Evolutionary conservation across 2,329 filamentous ascomycete species (phyloP).

Genomic region (Penicillium frequentans): DNA sequence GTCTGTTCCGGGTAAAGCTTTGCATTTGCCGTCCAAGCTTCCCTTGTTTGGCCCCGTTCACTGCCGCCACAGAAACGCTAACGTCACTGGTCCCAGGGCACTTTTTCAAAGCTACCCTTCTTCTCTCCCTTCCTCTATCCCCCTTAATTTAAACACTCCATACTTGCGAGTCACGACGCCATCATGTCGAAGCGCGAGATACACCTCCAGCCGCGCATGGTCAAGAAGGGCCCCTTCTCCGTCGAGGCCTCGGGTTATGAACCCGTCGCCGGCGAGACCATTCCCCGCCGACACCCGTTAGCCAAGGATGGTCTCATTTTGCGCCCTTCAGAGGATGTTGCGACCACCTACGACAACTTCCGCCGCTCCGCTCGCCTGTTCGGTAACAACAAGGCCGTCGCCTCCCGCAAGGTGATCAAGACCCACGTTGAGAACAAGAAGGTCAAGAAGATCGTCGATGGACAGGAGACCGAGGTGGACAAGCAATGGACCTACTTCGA

Average conservation of each 20-base stretch:
- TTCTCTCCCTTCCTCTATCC: background rate
- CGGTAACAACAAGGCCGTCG: constrained; percentile 65
- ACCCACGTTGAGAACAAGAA: constrained; percentile 84
- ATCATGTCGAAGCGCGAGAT: constrained; percentile 35
- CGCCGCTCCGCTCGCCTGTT: constrained; percentile 65
- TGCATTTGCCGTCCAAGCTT: constrained; percentile 4
- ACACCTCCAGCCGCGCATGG: constrained; percentile 50
- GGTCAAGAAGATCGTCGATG: constrained; percentile 83
- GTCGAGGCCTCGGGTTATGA: constrained; percentile 68
- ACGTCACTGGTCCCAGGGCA: constrained; percentile 5
- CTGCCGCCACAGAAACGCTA: constrained; percentile 4
- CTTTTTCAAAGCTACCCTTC: background rate
- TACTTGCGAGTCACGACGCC: constrained; percentile 1
- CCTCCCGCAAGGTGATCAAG: constrained; percentile 70
- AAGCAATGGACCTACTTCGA: constrained; percentile 93
- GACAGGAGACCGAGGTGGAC: constrained; percentile 74
- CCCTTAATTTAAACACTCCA: background rate
- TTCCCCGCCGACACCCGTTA: constrained; percentile 72
- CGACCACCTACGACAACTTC: constrained; percentile 78
- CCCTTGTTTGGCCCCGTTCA: constrained; percentile 2
- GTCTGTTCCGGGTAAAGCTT: background rate
- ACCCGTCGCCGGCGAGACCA: constrained; percentile 76
- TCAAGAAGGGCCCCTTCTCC: constrained; percentile 72
- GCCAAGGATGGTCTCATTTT: constrained; percentile 69
- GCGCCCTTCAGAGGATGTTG: constrained; percentile 66